Conservation (phyloP, 1,284 basidiomycete species). For the Ceratobasidium sp. region DNA sequence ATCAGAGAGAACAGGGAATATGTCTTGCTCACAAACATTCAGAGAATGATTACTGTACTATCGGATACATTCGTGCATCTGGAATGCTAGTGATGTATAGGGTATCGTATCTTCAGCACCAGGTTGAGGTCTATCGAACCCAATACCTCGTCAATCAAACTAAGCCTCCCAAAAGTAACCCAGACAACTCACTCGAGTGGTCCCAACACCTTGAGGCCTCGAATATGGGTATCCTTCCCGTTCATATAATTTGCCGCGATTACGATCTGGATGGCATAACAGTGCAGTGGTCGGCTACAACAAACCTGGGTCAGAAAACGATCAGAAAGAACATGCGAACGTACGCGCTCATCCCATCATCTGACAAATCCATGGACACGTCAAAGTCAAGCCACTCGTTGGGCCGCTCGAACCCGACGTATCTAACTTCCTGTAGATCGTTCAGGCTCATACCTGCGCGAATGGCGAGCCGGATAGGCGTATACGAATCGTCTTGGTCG, state of each 20-base stretch:
- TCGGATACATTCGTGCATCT: slow-evolving; percentile 78
- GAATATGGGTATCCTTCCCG: slow-evolving; percentile 97
- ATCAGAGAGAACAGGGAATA: background rate
- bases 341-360: slow-evolving; percentile 68
- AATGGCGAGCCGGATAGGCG: slow-evolving; percentile 87
- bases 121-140: slow-evolving; percentile 55
- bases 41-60: slow-evolving; percentile 50
- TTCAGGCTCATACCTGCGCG: slow-evolving; percentile 90
- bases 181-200: slow-evolving; percentile 72
- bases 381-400: slow-evolving; percentile 95
- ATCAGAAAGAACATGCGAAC: background rate
- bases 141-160: slow-evolving; percentile 21
- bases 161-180: background rate
- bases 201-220: slow-evolving; percentile 86
- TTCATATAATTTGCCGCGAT: slow-evolving; percentile 95
- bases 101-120: slow-evolving; percentile 70
- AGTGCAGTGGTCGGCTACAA: slow-evolving; percentile 81
- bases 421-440: slow-evolving; percentile 91
- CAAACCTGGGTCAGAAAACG: background rate
- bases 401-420: slow-evolving; percentile 84
- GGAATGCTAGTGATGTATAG: slow-evolving; percentile 70
- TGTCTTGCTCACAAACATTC: background rate
- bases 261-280: slow-evolving; percentile 89
- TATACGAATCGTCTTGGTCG: slow-evolving; percentile 93
- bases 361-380: slow-evolving; percentile 76